Conservation (phyloP, 140 eudicot genomes). For the Senecio squalidus region DNA sequence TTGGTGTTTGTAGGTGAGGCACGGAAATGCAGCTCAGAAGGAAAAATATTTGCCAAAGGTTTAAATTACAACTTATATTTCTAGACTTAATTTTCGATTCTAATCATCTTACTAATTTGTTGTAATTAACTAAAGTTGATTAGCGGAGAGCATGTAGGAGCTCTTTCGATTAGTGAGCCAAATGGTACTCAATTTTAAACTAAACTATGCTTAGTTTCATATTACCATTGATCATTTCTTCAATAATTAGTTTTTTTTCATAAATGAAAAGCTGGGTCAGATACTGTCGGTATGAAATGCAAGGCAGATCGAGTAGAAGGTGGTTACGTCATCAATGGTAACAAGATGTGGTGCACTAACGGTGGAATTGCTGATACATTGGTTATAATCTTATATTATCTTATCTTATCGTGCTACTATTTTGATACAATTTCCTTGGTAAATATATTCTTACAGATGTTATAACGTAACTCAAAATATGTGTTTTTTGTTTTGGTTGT, state of each 20-base stretch:
- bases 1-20: conserved; percentile 86
- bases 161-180: conserved; percentile 98
- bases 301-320: conserved; percentile 82
- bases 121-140: conserved; percentile 46
- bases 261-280: conserved; percentile 77
- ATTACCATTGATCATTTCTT: no score
- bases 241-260: neutral
- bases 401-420: no score
- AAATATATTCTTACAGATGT: neutral
- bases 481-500: conserved; percentile 43
- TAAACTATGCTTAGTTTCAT: no score
- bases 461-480: neutral
- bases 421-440: no score
- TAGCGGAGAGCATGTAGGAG: conserved; percentile 96
- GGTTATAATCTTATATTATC: no score
- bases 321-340: conserved; percentile 77
- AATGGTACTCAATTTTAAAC: conserved; percentile 41
- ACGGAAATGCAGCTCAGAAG: conserved; percentile 81
- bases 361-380: conserved; percentile 78
- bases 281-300: no score
- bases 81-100: neutral
- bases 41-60: conserved; percentile 90
- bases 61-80: conserved; percentile 4
- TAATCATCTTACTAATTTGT: no score
- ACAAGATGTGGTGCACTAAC: conserved; percentile 97